Base-by-base conservation (phyloP, 2,329 filamentous ascomycete genomes). In the Aspergillus luchuensis region DNA sequence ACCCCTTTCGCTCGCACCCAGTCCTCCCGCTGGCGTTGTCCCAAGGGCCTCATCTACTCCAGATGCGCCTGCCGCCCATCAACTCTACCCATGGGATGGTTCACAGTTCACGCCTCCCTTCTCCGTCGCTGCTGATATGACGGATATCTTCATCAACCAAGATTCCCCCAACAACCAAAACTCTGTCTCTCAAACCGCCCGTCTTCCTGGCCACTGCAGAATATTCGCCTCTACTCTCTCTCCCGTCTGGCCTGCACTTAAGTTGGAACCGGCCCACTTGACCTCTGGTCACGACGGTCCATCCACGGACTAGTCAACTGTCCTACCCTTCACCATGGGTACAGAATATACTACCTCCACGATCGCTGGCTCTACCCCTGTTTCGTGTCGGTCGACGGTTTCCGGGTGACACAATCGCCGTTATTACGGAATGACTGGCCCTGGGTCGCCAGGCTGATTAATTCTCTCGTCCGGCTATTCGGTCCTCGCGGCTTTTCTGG, bases 1-100 rank as follows among this genome's bases (percentile, higher is more conserved):
- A 66, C 70, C 72, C 66, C 67, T 73, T 65, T 72, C 72, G 73
- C 72, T 64, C 59, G 59, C 72, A 75, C 73, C 67, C 73, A 74
- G 64, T 68, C 49, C 47, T 55, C 38, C 51, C 60, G 63, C 55
- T 65, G 65, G 64, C 65, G 57, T 48, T 43, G 59, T 61, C 63
- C 63, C 28, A 56, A 36, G 39, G 7, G 19, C 28, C 58, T 56
- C 57, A 43, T 15, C 38, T 33, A 19, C 33, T 54, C 49, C 41
- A 25, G 30, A 23, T 39, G n/a, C 19, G 10, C 41, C 41, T 21
- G 41, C 23, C 23, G 21, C 33, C 30, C 41, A 23, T 21, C 41
- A 4, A 43, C n/a, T 19, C 13, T 7, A 21, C 45, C 45, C 21
- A 28, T 49, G 21, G 21, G 19, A 49, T 28, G 25, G 25, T 8